Evolutionary conservation across 225 moss, liverwort and hornwort species (phyloP).

Genomic region (Bryum argenteum): DNA sequence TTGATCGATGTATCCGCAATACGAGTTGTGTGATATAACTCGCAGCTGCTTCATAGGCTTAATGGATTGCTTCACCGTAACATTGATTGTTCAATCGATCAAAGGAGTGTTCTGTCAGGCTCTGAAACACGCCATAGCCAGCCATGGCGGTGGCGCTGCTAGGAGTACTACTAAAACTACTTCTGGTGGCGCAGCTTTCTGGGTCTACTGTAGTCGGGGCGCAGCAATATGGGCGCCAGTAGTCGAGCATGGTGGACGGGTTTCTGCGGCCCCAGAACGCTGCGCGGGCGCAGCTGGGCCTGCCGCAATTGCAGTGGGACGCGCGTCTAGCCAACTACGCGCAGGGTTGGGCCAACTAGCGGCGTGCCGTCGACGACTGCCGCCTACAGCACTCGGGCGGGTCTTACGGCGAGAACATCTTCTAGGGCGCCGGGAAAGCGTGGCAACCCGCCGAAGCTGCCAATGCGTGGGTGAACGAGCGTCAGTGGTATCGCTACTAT

Average conservation of each 20-base stretch:
- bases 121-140: constrained; percentile 20
- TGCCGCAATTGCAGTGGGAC: constrained; percentile 54
- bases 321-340: constrained; percentile 39
- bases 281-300: constrained; percentile 49
- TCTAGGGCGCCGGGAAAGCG: constrained; percentile 60
- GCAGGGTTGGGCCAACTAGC: constrained; percentile 53
- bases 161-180: neutral
- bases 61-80: neutral
- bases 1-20: neutral
- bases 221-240: constrained; percentile 24
- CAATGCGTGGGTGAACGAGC: constrained; percentile 52
- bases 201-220: constrained; percentile 5
- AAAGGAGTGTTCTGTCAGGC: constrained; percentile 5
- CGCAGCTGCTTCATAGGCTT: neutral
- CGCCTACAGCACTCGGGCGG: constrained; percentile 57
- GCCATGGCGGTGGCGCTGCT: constrained; percentile 20
- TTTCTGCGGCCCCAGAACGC: constrained; percentile 50
- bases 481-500: constrained; percentile 51
- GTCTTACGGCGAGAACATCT: constrained; percentile 69
- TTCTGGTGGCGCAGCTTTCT: constrained; percentile 10
- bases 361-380: constrained; percentile 45
- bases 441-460: constrained; percentile 59
- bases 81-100: neutral
- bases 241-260: constrained; percentile 23
- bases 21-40: neutral